phyloP scores from a whole-genome alignment of 1,284 basidiomycete genomes.

The Ganoderma meredithae region DNA sequence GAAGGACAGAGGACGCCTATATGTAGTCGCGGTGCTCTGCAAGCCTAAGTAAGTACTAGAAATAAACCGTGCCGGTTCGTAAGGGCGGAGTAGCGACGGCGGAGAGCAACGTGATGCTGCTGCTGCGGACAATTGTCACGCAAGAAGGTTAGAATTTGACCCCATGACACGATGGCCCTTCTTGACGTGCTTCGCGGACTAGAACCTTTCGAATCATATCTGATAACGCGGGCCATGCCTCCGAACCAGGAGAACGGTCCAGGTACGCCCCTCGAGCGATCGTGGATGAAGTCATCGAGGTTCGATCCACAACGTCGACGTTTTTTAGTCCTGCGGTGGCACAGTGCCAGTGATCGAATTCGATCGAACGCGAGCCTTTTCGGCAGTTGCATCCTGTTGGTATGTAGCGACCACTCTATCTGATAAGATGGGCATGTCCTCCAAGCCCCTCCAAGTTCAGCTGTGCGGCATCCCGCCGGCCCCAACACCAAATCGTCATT shows the following conservation, averaged over 20 bases:
- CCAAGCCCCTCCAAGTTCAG: too few relatives aligned
- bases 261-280: background rate
- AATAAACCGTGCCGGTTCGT: background rate
- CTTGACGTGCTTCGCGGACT: background rate
- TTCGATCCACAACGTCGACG: background rate
- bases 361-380: background rate
- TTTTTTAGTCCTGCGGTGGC: background rate
- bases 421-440: too few relatives aligned
- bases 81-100: background rate
- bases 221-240: background rate
- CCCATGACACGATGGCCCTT: background rate
- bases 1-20: background rate
- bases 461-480: too few relatives aligned
- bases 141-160: background rate
- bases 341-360: background rate
- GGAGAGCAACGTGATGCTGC: background rate
- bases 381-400: too few relatives aligned
- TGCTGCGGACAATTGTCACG: background rate
- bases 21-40: background rate
- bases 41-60: background rate
- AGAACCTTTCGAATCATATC: background rate
- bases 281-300: background rate
- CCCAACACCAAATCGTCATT: too few relatives aligned
- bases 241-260: background rate
- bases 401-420: background rate